These are phyloP conservation scores for Firmiana major DNA, from an alignment of 345 rosid genomes.

Conservation along the genomic window DNA sequence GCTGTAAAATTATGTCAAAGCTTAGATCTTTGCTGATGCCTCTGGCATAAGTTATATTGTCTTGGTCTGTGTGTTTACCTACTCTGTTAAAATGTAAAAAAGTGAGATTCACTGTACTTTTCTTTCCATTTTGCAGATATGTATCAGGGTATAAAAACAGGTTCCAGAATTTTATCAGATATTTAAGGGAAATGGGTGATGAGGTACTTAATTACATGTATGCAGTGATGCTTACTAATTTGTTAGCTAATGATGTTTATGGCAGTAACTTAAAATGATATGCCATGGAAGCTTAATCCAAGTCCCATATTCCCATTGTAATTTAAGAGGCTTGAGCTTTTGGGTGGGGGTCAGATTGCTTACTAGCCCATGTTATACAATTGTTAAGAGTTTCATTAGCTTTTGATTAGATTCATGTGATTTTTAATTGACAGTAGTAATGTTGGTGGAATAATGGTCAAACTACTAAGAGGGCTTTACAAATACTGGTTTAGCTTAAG, in stretches of 20 bases:
- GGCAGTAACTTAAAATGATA: neutral
- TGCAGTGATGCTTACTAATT: neutral
- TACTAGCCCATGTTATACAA: neutral
- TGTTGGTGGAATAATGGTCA: neutral
- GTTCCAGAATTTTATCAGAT: constrained; percentile 92
- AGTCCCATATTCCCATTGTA: neutral
- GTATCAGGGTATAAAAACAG: constrained; percentile 96
- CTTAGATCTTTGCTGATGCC: constrained; percentile 14
- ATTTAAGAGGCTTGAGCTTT: neutral
- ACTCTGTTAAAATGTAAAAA: neutral
- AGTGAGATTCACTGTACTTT: neutral
- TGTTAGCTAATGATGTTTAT: neutral
- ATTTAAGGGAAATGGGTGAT: constrained; percentile 96
- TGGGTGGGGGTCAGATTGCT: neutral
- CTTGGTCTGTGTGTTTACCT: neutral
- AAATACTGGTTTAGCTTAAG: constrained; percentile 4
- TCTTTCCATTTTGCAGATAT: constrained; percentile 60
- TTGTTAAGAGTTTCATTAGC: neutral
- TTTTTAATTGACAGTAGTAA: neutral
- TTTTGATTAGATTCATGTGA: neutral
- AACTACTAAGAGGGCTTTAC: neutral
- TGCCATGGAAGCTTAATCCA: neutral
- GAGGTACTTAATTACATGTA: constrained; percentile 47
- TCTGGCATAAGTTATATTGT: neutral
- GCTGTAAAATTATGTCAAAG: constrained; percentile 6